A percentile compares a stretch with the other conserved stretches of the same genome.
These are phyloP conservation scores for Komagataea norvegica DNA, from an alignment of 1,139 yeast species.

Conservation along the genomic window DNA sequence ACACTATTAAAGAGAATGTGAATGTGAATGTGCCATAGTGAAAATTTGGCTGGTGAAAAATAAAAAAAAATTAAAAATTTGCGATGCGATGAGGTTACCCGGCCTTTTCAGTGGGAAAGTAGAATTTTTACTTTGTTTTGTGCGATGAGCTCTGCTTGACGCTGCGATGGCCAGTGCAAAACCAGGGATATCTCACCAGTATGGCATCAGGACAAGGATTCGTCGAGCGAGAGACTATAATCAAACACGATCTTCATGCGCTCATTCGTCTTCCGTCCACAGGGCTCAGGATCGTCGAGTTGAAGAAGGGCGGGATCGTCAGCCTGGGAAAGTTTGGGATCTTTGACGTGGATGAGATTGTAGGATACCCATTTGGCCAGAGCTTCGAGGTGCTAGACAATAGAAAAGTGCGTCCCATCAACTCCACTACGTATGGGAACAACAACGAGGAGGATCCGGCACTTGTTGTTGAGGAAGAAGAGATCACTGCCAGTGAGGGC, in stretches of 20 bases:
- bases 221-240: slow-evolving; percentile 21
- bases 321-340: slow-evolving; percentile 89
- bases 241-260: slow-evolving; percentile 37
- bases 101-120: slow-evolving; percentile 1
- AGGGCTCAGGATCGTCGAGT: slow-evolving; percentile 63
- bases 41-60: too few relatives aligned
- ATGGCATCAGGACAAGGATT: neutral
- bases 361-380: slow-evolving; percentile 84
- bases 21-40: too few relatives aligned
- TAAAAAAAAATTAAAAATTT: slow-evolving; percentile 3
- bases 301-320: slow-evolving; percentile 54
- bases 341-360: slow-evolving; percentile 65
- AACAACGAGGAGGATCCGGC: slow-evolving; percentile 25
- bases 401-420: slow-evolving; percentile 46
- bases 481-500: slow-evolving; percentile 14
- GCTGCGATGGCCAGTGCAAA: too few relatives aligned
- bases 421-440: slow-evolving; percentile 32
- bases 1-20: too few relatives aligned
- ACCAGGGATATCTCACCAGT: too few relatives aligned
- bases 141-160: slow-evolving; percentile 4
- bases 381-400: slow-evolving; percentile 78
- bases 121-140: neutral
- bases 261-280: slow-evolving; percentile 78
- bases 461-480: slow-evolving; percentile 23
- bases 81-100: slow-evolving; percentile 21